These are phyloP conservation scores for Hordeum marinum DNA, from an alignment of 176 grass and related monocot species.

Conservation along the genomic window DNA sequence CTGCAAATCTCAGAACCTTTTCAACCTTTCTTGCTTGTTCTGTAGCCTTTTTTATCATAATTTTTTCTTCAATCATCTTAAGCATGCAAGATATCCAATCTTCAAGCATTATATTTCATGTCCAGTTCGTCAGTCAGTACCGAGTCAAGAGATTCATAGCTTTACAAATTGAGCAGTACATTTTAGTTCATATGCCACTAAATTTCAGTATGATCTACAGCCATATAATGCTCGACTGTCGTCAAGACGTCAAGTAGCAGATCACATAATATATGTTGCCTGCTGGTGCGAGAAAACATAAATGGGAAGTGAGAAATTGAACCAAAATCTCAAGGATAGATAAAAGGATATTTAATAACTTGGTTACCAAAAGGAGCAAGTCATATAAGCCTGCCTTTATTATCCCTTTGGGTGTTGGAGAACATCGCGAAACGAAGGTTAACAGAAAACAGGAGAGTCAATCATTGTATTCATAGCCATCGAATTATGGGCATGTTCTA, in stretches of 20 bases:
- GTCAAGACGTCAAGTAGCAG: too few species aligned
- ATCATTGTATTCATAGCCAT: too few species aligned
- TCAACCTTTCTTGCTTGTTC: not conserved
- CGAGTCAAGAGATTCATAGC: too few species aligned
- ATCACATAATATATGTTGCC: too few species aligned
- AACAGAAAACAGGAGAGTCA: not conserved
- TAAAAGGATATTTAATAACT: not conserved
- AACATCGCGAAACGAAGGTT: not conserved
- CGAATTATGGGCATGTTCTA: conserved; percentile 1
- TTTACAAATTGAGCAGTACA: too few species aligned
- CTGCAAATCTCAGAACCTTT: too few species aligned
- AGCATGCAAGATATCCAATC: not conserved
- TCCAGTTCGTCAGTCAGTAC: not conserved
- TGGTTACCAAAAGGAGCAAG: not conserved
- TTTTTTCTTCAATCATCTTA: not conserved
- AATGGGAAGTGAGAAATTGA: too few species aligned
- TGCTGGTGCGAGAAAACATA: too few species aligned
- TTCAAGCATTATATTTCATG: not conserved
- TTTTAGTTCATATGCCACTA: not conserved
- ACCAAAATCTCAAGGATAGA: not conserved
- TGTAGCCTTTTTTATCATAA: not conserved
- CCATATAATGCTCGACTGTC: too few species aligned
- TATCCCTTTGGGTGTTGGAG: not conserved
- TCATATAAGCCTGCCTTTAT: not conserved
- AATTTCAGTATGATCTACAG: too few species aligned